Conservation (phyloP, 1,139 yeast species). For the Blastobotrys arbuscula region DNA sequence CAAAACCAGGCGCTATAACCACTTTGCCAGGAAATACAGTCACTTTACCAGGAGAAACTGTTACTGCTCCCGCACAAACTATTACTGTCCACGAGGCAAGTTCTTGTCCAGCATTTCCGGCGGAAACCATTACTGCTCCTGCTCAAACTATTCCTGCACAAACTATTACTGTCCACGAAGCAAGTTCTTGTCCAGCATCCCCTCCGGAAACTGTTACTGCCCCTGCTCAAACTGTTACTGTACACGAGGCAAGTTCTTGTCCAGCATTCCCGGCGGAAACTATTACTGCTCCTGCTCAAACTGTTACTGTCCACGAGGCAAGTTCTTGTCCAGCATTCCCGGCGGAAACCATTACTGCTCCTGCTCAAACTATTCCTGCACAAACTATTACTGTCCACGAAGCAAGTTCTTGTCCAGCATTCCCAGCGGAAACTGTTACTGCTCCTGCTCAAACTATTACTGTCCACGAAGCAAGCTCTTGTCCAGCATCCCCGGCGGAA, state of each 20-base stretch:
- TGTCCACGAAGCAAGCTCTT: neutral
- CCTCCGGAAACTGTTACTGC: neutral
- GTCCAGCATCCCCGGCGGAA: constrained; percentile 6
- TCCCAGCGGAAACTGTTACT: constrained; percentile 12
- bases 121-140: constrained; percentile 15
- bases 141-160: constrained; percentile 9
- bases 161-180: constrained; percentile 4
- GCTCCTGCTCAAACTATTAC: constrained; percentile 9
- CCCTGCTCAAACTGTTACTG: constrained; percentile 13
- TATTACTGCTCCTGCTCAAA: constrained; percentile 11
- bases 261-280: constrained; percentile 12
- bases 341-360: constrained; percentile 8
- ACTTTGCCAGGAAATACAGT: constrained; percentile 12
- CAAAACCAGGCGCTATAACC: constrained; percentile 14
- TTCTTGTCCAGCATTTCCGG: constrained; percentile 2
- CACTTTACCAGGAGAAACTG: constrained; percentile 12
- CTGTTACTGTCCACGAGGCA: no score
- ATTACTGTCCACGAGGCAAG: constrained; percentile 13
- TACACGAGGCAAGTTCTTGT: no score
- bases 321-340: no score
- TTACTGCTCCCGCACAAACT: constrained; percentile 11
- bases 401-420: constrained; percentile 6
- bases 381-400: constrained; percentile 15
- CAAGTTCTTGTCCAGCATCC: neutral
- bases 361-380: no score